Conservation (phyloP, 2,329 filamentous ascomycete species). For the Didymella glomerata region DNA sequence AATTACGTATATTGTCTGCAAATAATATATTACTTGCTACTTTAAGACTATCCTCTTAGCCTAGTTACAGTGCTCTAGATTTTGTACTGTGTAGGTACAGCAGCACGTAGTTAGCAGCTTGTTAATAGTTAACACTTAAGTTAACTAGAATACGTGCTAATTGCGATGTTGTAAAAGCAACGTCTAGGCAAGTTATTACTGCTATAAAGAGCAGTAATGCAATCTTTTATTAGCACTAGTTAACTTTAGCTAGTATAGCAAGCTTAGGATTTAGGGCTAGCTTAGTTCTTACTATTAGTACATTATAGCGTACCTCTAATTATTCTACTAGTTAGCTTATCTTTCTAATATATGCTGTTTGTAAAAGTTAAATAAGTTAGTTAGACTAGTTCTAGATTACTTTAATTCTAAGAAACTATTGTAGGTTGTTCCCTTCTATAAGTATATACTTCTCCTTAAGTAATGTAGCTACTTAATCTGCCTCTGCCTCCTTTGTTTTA, state of each 20-base stretch:
- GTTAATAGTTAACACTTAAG: background rate
- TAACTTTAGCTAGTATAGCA: background rate
- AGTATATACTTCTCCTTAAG: background rate
- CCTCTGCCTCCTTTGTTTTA: background rate
- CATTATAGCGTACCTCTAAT: background rate
- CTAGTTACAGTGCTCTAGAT: background rate
- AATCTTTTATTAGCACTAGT: too few species aligned
- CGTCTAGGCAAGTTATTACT: too few species aligned
- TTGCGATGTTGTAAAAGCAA: too few species aligned
- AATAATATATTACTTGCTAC: background rate
- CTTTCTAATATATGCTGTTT: background rate
- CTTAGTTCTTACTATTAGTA: background rate
- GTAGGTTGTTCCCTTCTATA: background rate
- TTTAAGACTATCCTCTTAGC: background rate
- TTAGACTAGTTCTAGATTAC: background rate
- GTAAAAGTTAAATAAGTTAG: background rate
- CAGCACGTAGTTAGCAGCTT: background rate
- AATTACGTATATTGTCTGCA: background rate
- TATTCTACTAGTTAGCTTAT: background rate
- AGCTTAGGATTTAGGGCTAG: background rate
- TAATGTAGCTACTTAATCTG: too few species aligned
- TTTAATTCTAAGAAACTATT: background rate
- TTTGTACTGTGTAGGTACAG: background rate
- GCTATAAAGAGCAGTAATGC: too few species aligned
- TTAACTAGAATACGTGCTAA: too few species aligned